Conservation (phyloP, 495 filamentous ascomycete genomes). For the Aspergillus leporis region DNA sequence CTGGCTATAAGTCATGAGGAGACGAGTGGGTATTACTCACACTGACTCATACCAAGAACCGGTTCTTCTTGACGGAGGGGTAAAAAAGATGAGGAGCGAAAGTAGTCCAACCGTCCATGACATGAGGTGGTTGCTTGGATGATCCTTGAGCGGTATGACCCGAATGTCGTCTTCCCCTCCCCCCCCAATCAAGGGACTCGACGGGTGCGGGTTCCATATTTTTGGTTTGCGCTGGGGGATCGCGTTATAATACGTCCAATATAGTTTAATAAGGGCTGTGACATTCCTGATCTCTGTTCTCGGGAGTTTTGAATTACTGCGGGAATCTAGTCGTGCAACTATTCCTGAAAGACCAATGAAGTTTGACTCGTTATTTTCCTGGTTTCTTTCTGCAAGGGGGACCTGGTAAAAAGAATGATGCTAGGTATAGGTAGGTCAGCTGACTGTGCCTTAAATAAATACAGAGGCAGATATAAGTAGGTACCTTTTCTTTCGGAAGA, state of each 20-base stretch:
- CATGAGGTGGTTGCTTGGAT: not conserved
- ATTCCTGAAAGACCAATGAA: not conserved
- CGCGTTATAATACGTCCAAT: not conserved
- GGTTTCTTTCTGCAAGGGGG: not conserved
- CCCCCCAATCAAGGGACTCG: conserved; percentile 4
- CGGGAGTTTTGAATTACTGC: not conserved
- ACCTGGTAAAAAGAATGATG: not conserved
- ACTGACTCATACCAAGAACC: conserved; percentile 3
- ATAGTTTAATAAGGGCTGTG: not conserved
- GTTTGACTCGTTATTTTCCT: not conserved
- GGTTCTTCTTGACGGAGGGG: not conserved
- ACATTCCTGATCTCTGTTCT: not conserved
- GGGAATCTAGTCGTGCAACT: not conserved
- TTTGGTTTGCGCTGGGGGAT: not conserved
- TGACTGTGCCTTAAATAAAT: not conserved
- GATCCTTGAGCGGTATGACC: conserved; percentile 9
- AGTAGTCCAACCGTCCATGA: not conserved
- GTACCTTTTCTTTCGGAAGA: no score
- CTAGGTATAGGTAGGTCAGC: not conserved
- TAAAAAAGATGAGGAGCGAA: not conserved
- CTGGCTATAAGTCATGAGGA: not conserved
- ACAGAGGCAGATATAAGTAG: no score
- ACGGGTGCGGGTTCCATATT: not conserved
- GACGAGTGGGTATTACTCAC: not conserved
- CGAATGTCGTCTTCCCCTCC: not conserved